Conservation (phyloP, 768 basidiomycete species). For the Amanita fuliginea region DNA sequence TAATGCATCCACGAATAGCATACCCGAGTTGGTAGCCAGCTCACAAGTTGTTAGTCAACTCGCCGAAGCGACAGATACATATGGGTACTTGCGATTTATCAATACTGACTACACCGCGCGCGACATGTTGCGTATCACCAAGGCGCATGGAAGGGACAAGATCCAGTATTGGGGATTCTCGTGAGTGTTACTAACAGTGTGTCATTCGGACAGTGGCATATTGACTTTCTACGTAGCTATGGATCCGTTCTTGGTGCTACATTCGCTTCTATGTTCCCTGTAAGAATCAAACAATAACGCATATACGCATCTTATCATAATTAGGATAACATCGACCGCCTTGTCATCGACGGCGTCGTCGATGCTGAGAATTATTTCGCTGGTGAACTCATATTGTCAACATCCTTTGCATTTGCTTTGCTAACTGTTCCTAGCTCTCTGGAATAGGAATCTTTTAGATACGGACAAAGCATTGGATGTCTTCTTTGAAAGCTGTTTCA, state of each 20-base stretch:
- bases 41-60: not conserved
- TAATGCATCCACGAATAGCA: not conserved
- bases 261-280: constrained; percentile 15
- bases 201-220: too few species aligned
- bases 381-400: constrained; percentile 15
- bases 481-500: constrained; percentile 26
- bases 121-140: constrained; percentile 9
- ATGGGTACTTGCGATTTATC: constrained; percentile 19
- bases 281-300: not conserved
- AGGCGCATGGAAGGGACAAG: constrained; percentile 20
- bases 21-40: not conserved
- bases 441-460: constrained; percentile 25
- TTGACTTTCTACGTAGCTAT: constrained; percentile 5
- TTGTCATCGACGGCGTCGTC: constrained; percentile 30
- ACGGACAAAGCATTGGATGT: constrained; percentile 22
- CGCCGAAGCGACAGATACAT: not conserved
- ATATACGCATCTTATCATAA: not conserved
- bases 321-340: constrained; percentile 21
- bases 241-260: constrained; percentile 14
- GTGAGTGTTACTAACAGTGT: constrained; percentile 7
- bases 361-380: constrained; percentile 29
- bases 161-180: constrained; percentile 22
- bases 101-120: constrained; percentile 24
- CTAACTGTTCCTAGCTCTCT: constrained; percentile 16
- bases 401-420: not conserved